phyloP scores from a whole-genome alignment of 2,329 filamentous ascomycete genomes.

The Alternaria sp. region DNA sequence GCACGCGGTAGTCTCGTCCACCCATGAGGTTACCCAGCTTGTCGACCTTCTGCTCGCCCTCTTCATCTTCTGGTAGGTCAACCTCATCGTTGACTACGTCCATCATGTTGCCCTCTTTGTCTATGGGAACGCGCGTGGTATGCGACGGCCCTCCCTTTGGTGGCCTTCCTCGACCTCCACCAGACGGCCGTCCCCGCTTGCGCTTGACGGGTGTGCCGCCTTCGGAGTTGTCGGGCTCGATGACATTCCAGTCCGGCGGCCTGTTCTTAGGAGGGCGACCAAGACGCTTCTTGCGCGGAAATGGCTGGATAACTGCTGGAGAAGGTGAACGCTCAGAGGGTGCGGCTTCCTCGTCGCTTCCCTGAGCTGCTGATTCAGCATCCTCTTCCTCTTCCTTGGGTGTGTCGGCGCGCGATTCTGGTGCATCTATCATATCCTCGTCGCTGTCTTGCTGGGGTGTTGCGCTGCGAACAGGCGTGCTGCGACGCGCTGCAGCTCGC shows the following conservation, averaged over 20 bases:
- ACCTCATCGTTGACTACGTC: conserved; percentile 93
- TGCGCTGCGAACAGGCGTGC: conserved; percentile 44
- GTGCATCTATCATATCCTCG: conserved; percentile 44
- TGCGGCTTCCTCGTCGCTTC: conserved; percentile 50
- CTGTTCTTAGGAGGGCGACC: conserved; percentile 86
- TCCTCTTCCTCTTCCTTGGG: conserved; percentile 58
- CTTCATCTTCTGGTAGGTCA: conserved; percentile 81
- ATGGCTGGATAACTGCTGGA: conserved; percentile 60
- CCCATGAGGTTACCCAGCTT: conserved; percentile 82
- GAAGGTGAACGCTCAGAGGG: conserved; percentile 54
- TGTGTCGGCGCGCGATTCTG: conserved; percentile 44
- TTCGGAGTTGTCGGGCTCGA: conserved; percentile 58
- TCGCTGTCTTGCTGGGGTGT: conserved; percentile 45
- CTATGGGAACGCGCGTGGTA: conserved; percentile 81
- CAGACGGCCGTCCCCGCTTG: conserved; percentile 57
- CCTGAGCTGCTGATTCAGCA: conserved; percentile 57
- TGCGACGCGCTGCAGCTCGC: conserved; percentile 48
- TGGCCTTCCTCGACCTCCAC: conserved; percentile 72
- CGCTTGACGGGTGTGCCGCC: conserved; percentile 57
- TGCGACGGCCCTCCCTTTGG: conserved; percentile 75
- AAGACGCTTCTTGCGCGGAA: conserved; percentile 74
- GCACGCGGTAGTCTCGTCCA: conserved; percentile 90
- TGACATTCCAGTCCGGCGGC: conserved; percentile 74
- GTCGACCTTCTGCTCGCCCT: conserved; percentile 93
- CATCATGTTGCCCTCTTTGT: conserved; percentile 91